Evolutionary conservation across 108 stramenopile genomes (phyloP).

Genomic region (Nitzschia sp.): DNA sequence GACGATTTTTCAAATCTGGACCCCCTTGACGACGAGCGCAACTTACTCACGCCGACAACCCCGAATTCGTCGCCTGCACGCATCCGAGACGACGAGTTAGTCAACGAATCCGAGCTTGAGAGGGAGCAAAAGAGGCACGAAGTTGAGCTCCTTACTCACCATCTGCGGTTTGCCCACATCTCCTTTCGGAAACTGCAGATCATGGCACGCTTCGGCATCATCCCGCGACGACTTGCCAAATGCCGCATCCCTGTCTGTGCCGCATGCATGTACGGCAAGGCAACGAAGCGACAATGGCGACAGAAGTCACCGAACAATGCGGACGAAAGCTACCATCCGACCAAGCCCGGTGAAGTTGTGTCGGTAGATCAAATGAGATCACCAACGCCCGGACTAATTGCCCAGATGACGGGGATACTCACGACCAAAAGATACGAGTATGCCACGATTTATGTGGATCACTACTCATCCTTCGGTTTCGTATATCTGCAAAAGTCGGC

Average conservation of each 20-base stretch:
- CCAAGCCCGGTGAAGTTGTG: constrained; percentile 34
- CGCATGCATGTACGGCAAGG: constrained; percentile 32
- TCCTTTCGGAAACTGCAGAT: constrained; percentile 27
- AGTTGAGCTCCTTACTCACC: constrained; percentile 32
- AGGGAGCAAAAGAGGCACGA: background rate
- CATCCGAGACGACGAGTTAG: too few relatives aligned
- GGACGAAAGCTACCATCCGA: background rate
- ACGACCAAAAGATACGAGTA: constrained; percentile 36
- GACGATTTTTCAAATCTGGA: too few relatives aligned
- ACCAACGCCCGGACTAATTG: constrained; percentile 42
- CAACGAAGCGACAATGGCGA: constrained; percentile 30
- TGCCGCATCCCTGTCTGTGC: constrained; percentile 26
- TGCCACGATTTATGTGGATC: constrained; percentile 45
- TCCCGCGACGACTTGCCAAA: constrained; percentile 32
- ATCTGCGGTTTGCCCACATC: constrained; percentile 36
- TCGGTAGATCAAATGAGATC: constrained; percentile 49
- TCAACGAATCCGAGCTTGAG: too few relatives aligned
- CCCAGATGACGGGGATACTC: constrained; percentile 43
- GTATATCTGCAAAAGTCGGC: constrained; percentile 37
- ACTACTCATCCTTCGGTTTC: constrained; percentile 28
- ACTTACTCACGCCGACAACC: too few relatives aligned
- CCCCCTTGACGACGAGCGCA: too few relatives aligned
- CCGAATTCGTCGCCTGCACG: too few relatives aligned
- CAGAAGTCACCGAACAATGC: background rate
- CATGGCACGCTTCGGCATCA: constrained; percentile 18